Base-by-base conservation (phyloP, 176 grass and related monocot genomes). In the Oryza officinalis region DNA sequence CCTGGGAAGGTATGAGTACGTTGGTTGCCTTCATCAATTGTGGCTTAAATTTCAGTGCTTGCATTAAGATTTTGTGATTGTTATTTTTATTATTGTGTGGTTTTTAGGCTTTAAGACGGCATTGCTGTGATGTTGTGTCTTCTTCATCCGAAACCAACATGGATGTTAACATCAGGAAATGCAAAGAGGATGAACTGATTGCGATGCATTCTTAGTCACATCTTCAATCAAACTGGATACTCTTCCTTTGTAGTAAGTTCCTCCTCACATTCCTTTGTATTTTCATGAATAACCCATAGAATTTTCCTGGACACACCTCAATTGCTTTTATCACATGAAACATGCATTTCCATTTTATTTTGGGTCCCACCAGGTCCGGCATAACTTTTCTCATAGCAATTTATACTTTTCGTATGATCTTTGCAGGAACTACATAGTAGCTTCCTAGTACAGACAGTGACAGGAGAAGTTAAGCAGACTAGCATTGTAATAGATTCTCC, bases 141-240 rank as follows among this genome's bases (percentile, higher is more conserved):
- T 90, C 93, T 63, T 96, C 89, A 23, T 92, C 80, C 69, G 83
- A 88, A 43, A 83, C 37, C 38, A 61, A 67, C 67, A 86, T 94
- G 89, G 87, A 87, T 28, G 76, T 99, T 87, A 63, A 76, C 76
- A 91, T 99, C 84, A 94, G 91, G 72, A 93, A 91, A 88, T 99
- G 96, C 69, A 89, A 87, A 88, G 93, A 92, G n/a, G 88, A 75
- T 82, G 96, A 99, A 88, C 72, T 96, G 79, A 96, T 99, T 3
- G 81, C 93, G 1, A 94, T 96, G 91, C 86, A 84, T 71, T 85
- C 82, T 3, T 96, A 94, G 86, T 54, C 18, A 81, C 74, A 61
- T 75, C 68, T 77, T 77, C 10, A 68, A 61, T 69, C 65, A 25
- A 23, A 63, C 27, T 15, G 38, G 44, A 46, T 74, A 10, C 37